Conservation (phyloP, 2,329 filamentous ascomycete genomes). For the Tolypocladium endophyticum region DNA sequence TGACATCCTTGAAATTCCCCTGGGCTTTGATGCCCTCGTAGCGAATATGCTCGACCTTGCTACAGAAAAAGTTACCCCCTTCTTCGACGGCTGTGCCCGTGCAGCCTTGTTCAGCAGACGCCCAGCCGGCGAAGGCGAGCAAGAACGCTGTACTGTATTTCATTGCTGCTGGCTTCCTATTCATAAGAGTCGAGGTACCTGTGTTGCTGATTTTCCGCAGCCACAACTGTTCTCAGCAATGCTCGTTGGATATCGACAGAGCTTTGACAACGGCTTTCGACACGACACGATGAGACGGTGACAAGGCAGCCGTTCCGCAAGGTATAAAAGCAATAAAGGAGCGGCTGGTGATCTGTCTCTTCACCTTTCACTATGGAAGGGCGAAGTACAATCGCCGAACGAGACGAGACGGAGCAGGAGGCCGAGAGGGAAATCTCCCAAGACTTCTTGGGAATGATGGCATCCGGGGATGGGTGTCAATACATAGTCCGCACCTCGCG, state of each 20-base stretch:
- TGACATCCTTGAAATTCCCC: slow-evolving; percentile 56
- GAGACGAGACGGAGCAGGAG: not conserved
- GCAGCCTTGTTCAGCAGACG: slow-evolving; percentile 23
- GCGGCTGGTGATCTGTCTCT: not conserved
- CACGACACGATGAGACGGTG: not conserved
- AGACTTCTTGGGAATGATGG: not conserved
- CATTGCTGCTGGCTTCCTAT: slow-evolving; percentile 11
- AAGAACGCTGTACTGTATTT: slow-evolving; percentile 16
- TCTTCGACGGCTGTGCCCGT: slow-evolving; percentile 22
- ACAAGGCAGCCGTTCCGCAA: not conserved
- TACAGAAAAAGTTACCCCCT: slow-evolving; percentile 56
- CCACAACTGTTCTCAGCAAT: not conserved
- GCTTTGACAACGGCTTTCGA: not conserved
- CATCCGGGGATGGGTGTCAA: not conserved
- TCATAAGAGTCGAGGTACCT: not conserved
- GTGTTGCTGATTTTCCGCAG: not conserved
- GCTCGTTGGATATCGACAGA: not conserved
- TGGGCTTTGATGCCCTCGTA: slow-evolving; percentile 50
- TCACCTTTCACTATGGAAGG: not conserved
- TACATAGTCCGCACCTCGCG: not conserved
- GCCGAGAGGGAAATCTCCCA: no score
- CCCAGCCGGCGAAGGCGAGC: slow-evolving; percentile 17
- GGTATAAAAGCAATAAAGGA: not conserved
- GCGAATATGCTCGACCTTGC: slow-evolving; percentile 53
- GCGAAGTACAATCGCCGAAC: not conserved